Conservation (phyloP, 1,284 basidiomycete species). For the Fistulinella staudtii region DNA sequence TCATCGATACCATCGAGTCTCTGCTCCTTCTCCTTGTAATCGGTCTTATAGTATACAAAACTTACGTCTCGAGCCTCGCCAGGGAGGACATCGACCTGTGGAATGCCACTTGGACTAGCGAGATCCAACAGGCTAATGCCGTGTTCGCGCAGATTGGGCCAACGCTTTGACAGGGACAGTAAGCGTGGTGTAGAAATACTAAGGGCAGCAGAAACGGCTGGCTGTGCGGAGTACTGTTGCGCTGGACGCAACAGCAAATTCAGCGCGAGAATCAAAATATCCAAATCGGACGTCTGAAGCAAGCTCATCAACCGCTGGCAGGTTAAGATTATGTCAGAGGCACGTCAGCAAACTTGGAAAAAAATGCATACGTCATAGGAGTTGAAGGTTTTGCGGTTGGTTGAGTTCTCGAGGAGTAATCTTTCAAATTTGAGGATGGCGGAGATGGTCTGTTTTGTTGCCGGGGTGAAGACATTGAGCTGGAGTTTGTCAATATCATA, state of each 20-base stretch:
- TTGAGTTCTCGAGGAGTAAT: slow-evolving; percentile 94
- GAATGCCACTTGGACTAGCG: slow-evolving; percentile 48
- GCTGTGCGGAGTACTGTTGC: slow-evolving; percentile 89
- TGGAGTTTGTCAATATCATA: slow-evolving; percentile 86
- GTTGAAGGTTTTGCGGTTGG: slow-evolving; percentile 94
- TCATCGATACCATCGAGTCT: slow-evolving; percentile 39
- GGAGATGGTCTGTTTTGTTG: slow-evolving; percentile 73
- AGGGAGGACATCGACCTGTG: slow-evolving; percentile 58
- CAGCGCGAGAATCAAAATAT: slow-evolving; percentile 81
- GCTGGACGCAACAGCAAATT: slow-evolving; percentile 88
- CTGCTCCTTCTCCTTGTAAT: slow-evolving; percentile 43
- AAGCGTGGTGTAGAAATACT: slow-evolving; percentile 74
- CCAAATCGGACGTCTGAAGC: slow-evolving; percentile 84
- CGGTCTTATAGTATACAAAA: slow-evolving; percentile 71
- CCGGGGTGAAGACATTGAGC: slow-evolving; percentile 72
- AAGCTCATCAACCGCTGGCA: slow-evolving; percentile 84
- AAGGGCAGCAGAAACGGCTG: slow-evolving; percentile 70
- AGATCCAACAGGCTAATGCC: slow-evolving; percentile 69
- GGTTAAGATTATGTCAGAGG: slow-evolving; percentile 12
- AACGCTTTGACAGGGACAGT: slow-evolving; percentile 67
- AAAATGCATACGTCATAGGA: slow-evolving; percentile 85
- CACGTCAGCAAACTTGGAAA: slow-evolving; percentile 4
- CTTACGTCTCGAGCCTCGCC: slow-evolving; percentile 69
- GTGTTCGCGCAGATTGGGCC: slow-evolving; percentile 72
- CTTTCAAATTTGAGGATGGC: slow-evolving; percentile 88